Evolutionary conservation across 768 basidiomycete genomes (phyloP), one percentile per base, ranked within the genome.

Genomic region (Lyophyllum atratum): DNA sequence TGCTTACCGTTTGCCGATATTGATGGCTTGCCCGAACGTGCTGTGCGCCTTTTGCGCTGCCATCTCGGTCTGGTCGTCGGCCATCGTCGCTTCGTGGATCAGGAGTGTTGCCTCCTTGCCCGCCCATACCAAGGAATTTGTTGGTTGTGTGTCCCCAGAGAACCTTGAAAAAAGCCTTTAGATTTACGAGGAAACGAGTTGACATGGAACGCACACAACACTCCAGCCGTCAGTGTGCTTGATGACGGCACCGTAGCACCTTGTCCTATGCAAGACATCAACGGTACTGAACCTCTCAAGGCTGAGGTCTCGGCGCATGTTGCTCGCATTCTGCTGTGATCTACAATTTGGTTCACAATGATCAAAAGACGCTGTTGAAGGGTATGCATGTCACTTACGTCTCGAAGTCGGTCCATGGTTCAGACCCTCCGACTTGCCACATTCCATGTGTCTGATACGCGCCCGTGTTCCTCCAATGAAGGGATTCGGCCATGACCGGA

Each of bases 41-140:
- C 90, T 93, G 69, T 98, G 96, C 4, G 86, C 87, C 74, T 96
- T 98, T 37, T 72, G 71, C 1, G 64, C 65, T 0, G 95, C 95
- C 72, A 92, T 70, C 12, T 87, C 87, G 19, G 75, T 81, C 65
- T 95, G 84, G 53, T 90, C 90, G 64, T 98, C 90, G 1, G 85
- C 90, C 82, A 98, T 87, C 3, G 94, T 94, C 0, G 95, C 92
- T 69, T 98, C 96, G 65, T 98, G 96, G 29, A 98, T 94, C 40
- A 98, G 77, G 1, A 98, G 74, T 0, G 93, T 93, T 0, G 90
- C 88, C 42, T 73, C 66, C 57, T 76, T 65, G 0, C 91, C 95
- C 0, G 84, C 85, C 43, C 76, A 68, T 22, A 88, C 83, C 4
- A 98, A 76, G 25, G 76, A 77, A 11, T 87, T 75, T 9, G 87